These are phyloP conservation scores for Aureobasidium sp. DNA, from an alignment of 2,329 filamentous ascomycete genomes.

Conservation along the genomic window DNA sequence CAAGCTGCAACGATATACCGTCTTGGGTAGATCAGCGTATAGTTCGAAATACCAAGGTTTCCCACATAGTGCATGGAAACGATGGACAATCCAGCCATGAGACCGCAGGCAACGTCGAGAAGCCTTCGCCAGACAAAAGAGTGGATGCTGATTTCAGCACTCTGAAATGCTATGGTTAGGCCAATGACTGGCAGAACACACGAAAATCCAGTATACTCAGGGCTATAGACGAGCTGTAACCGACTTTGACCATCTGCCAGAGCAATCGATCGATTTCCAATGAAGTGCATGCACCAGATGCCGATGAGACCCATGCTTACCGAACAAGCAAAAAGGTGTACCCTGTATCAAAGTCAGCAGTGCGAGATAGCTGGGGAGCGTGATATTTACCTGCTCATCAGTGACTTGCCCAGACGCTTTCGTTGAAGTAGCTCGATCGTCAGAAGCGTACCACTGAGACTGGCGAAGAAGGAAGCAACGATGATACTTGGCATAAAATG, in stretches of 20 bases:
- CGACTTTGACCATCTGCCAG: constrained; percentile 53
- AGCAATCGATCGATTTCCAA: constrained; percentile 71
- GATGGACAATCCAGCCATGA: constrained; percentile 64
- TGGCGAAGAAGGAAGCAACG: constrained; percentile 58
- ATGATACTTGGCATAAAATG: constrained; percentile 51
- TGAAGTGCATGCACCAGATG: constrained; percentile 60
- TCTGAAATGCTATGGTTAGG: constrained; percentile 61
- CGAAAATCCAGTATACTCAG: constrained; percentile 63
- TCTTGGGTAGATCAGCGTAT: constrained; percentile 52
- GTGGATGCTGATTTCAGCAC: constrained; percentile 43
- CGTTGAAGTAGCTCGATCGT: constrained; percentile 76
- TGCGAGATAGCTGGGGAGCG: not conserved
- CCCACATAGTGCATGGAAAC: constrained; percentile 84
- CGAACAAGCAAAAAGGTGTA: constrained; percentile 33
- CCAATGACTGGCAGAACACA: constrained; percentile 74
- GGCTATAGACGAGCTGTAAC: constrained; percentile 66
- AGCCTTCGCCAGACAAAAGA: constrained; percentile 22
- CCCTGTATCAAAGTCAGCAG: not conserved
- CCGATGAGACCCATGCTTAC: constrained; percentile 40
- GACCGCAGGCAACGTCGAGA: constrained; percentile 48
- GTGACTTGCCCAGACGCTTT: constrained; percentile 58
- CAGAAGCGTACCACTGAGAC: constrained; percentile 66
- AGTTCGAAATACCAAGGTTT: constrained; percentile 76
- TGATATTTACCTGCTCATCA: constrained; percentile 57
- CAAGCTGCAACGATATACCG: constrained; percentile 58